Base-by-base conservation (phyloP, 139 green algal species). In the Ettlia oleoabundans region DNA sequence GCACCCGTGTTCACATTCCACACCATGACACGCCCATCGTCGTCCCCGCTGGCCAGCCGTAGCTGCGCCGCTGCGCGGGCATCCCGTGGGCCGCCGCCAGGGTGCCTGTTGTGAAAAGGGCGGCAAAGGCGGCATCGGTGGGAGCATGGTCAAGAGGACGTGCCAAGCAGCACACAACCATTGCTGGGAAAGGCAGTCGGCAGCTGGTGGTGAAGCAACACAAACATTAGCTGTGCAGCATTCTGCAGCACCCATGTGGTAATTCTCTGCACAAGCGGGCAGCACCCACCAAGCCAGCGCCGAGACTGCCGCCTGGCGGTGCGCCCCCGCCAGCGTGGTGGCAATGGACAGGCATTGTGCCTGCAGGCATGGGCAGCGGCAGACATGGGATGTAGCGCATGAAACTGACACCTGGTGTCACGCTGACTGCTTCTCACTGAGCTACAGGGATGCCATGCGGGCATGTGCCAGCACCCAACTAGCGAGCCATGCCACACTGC, bases 1-100 rank as follows among this genome's bases (percentile, higher is more conserved):
- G 81, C 72, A 2, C 82, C 90, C 19, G 81, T 78, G 37, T 84
- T 74, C 75, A 96, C 87, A 43, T 94, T 90, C 94, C 94, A 97
- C 58, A 97, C 86, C 42, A 93, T 86, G 47, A 97, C 93, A 0
- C 85, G 71, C 21, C 94, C 93, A 4, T 93, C 83, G 19, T 70
- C 72, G 68, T 97, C 94, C 7, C 94, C 94, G 35, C 91, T 94
- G 0, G 93, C 94, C 40, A 96, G 86, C 73, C 93, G 92, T 83
- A 82, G 75, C 70, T 42, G 38, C 32, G 35, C 51, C 4, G 70
- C 10, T 41, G 33, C 51, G 4, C 63, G 61, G 6, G 72, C 32
- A 28, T 85, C 78, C 19, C 55, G 53, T 0, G 61, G 43, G 5
- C 52, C 82, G 63, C 64, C 73, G 24, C 52, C 67, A 1, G 78